These are phyloP conservation scores for Gracilariopsis chorda DNA, from an alignment of 23 red algal genomes.

Conservation along the genomic window DNA sequence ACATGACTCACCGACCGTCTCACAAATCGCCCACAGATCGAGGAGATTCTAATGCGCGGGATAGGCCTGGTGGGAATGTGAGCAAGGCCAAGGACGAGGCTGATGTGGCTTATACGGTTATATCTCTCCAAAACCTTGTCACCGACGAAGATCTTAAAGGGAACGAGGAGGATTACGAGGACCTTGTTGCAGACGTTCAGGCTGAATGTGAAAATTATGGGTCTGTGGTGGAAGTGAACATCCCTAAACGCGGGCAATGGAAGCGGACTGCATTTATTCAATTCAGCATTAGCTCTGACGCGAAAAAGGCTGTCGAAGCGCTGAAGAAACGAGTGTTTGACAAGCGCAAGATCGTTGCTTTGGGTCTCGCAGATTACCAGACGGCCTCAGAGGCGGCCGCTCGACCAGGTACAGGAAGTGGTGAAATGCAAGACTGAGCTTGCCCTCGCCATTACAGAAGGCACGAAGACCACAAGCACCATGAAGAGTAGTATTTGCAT, in stretches of 20 bases:
- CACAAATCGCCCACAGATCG: too few relatives aligned
- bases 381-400: conserved; percentile 37
- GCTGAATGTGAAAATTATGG: conserved; percentile 58
- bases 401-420: conserved; percentile 20
- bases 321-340: conserved; percentile 47
- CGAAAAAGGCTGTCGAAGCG: conserved; percentile 30
- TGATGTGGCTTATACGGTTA: neutral
- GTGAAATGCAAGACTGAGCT: neutral
- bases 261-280: conserved; percentile 33
- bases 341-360: conserved; percentile 38
- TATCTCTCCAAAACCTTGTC: conserved; percentile 50
- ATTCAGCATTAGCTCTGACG: conserved; percentile 13
- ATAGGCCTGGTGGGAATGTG: neutral
- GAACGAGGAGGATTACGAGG: conserved; percentile 54
- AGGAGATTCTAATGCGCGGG: neutral
- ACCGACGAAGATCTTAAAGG: conserved; percentile 61
- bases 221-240: conserved; percentile 30
- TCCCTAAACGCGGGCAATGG: conserved; percentile 35
- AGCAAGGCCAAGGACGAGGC: neutral
- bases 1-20: neutral
- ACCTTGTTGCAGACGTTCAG: conserved; percentile 49
- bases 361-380: neutral
- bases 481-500: too few relatives aligned
- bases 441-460: too few relatives aligned
- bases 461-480: too few relatives aligned